Percentiles rank a stretch among this genome's conserved stretches.
phyloP scores from a whole-genome alignment of 768 basidiomycete species.

The Calvatia gigantea region DNA sequence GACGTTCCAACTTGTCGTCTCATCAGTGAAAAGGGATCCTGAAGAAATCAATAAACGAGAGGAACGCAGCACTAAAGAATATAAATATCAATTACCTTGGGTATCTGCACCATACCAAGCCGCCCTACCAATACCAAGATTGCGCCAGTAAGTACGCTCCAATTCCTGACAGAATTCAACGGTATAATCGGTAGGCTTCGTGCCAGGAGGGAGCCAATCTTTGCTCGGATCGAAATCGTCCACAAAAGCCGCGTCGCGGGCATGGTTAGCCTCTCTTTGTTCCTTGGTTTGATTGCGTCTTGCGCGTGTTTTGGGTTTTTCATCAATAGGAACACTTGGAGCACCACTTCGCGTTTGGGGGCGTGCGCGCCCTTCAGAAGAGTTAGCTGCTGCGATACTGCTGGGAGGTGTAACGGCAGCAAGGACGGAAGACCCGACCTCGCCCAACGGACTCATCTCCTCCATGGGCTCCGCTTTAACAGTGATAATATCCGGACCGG shows the following conservation, averaged over 20 bases:
- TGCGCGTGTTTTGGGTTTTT: slow-evolving; percentile 18
- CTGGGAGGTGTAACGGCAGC: slow-evolving; percentile 36
- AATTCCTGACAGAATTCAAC: slow-evolving; percentile 83
- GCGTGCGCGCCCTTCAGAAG: slow-evolving; percentile 10
- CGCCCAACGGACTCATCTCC: slow-evolving; percentile 24
- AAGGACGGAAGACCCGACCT: slow-evolving; percentile 14
- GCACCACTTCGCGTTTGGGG: not conserved
- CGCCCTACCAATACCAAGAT: slow-evolving; percentile 82
- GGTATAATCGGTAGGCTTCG: slow-evolving; percentile 75
- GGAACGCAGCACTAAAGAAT: not conserved
- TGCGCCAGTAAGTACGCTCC: slow-evolving; percentile 91
- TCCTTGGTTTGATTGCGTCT: slow-evolving; percentile 11
- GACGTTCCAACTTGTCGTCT: slow-evolving; percentile 91
- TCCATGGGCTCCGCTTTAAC: slow-evolving; percentile 51
- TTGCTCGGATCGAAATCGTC: slow-evolving; percentile 65
- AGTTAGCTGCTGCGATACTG: slow-evolving; percentile 31
- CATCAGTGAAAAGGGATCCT: slow-evolving; percentile 72
- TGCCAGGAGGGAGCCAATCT: slow-evolving; percentile 80
- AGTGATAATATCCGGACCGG: slow-evolving; percentile 36
- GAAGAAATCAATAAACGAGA: not conserved
- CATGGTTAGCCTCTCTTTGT: slow-evolving; percentile 39
- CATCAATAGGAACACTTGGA: slow-evolving; percentile 17
- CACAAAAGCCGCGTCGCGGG: slow-evolving; percentile 54
- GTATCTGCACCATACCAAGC: slow-evolving; percentile 99
- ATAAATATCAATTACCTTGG: slow-evolving; percentile 53